These are phyloP conservation scores for Avena insularis DNA, from an alignment of 176 grass and related monocot genomes.

Conservation along the genomic window DNA sequence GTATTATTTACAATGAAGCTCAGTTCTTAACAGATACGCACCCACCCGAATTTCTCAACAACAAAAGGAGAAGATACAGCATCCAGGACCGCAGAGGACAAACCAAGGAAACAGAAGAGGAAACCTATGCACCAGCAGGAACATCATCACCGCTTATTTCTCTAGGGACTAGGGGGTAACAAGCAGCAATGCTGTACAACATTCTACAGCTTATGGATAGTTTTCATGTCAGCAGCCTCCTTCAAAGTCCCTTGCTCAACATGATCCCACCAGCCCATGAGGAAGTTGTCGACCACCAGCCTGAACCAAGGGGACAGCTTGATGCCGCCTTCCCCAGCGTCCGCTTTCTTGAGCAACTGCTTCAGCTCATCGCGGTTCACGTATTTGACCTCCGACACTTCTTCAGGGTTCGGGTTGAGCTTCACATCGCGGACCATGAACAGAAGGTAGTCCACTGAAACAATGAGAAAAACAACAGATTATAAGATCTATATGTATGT, in stretches of 20 bases:
- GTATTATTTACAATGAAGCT: no score
- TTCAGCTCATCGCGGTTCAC: slow-evolving; percentile 75
- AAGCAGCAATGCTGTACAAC: neutral
- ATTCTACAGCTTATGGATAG: slow-evolving; percentile 76
- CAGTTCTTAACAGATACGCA: no score
- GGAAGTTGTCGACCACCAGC: slow-evolving; percentile 88
- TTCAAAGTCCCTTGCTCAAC: slow-evolving; percentile 74
- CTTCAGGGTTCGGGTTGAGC: slow-evolving; percentile 68
- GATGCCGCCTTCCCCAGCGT: slow-evolving; percentile 67
- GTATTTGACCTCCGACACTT: slow-evolving; percentile 77
- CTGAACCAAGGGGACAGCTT: slow-evolving; percentile 95
- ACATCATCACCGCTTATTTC: neutral
- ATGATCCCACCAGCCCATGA: slow-evolving; percentile 92
- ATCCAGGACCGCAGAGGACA: neutral
- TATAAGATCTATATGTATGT: neutral
- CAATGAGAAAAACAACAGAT: neutral
- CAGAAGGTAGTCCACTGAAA: slow-evolving; percentile 93
- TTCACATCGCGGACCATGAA: slow-evolving; percentile 84
- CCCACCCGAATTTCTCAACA: neutral
- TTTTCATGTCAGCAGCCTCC: slow-evolving; percentile 68
- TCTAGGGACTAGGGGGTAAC: neutral
- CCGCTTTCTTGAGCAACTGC: slow-evolving; percentile 72
- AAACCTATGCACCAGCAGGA: neutral
- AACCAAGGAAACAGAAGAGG: neutral
- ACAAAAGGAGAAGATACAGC: neutral